phyloP scores from a whole-genome alignment of 2,329 filamentous ascomycete species.

The Talaromyces verruculosus region DNA sequence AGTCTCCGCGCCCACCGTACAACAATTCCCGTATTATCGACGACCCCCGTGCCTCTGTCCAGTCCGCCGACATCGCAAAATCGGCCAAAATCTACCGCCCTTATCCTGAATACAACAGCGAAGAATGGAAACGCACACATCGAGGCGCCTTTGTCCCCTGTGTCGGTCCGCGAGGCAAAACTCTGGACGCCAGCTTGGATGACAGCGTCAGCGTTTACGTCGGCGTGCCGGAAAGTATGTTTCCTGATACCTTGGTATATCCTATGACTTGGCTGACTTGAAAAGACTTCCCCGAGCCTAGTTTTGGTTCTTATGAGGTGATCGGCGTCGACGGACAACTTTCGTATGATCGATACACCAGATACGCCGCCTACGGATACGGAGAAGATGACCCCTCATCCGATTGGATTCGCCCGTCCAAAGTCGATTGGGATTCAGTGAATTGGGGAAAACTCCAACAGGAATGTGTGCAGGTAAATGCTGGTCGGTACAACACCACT shows the following conservation, averaged over 20 bases:
- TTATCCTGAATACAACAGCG: slow-evolving; percentile 68
- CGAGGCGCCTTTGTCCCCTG: slow-evolving; percentile 64
- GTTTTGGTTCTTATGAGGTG: slow-evolving; percentile 63
- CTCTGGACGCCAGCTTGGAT: slow-evolving; percentile 56
- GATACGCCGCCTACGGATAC: slow-evolving; percentile 60
- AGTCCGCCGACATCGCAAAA: slow-evolving; percentile 17
- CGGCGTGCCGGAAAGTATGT: slow-evolving; percentile 21
- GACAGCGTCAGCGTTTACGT: slow-evolving; percentile 64
- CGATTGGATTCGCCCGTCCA: slow-evolving; percentile 29
- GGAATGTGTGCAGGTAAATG: slow-evolving; percentile 65
- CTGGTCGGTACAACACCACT: slow-evolving; percentile 56
- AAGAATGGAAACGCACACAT: slow-evolving; percentile 58
- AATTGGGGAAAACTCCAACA: slow-evolving; percentile 71
- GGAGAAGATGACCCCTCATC: slow-evolving; percentile 31
- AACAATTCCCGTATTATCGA: slow-evolving; percentile 18
- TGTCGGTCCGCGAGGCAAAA: slow-evolving; percentile 56
- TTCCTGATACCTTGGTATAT: neutral
- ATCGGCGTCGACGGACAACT: slow-evolving; percentile 62
- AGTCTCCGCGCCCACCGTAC: slow-evolving; percentile 16
- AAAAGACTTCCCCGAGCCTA: slow-evolving; percentile 57
- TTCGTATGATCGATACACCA: slow-evolving; percentile 68
- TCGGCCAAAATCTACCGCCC: slow-evolving; percentile 58
- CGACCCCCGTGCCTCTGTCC: slow-evolving; percentile 19
- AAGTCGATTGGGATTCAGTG: slow-evolving; percentile 58
- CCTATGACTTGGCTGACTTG: neutral